A percentile compares a stretch with the other conserved stretches of the same genome.
Conservation (phyloP, 805 yeast genomes). For the Candida odintsovae region DNA sequence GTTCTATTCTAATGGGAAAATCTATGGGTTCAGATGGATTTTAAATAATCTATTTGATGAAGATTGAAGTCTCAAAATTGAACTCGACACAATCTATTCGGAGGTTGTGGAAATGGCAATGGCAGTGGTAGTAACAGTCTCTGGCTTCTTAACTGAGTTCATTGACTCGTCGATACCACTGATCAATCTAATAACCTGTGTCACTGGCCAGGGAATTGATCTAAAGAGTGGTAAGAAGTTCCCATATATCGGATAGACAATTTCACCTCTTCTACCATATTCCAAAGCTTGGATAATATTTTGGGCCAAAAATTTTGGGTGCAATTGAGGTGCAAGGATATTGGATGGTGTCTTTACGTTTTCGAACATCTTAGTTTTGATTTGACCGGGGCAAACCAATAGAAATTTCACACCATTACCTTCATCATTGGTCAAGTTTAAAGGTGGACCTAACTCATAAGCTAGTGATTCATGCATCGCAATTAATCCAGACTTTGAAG, state of each 20-base stretch:
- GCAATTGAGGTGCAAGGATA: slow-evolving; percentile 76
- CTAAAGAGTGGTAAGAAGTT: slow-evolving; percentile 67
- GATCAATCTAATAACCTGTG: slow-evolving; percentile 33
- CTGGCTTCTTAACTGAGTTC: slow-evolving; percentile 9
- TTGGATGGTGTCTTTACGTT: slow-evolving; percentile 70
- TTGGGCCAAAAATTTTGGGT: slow-evolving; percentile 59
- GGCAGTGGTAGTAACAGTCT: too few relatives aligned
- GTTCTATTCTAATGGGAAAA: slow-evolving; percentile 29
- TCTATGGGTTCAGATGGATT: slow-evolving; percentile 53
- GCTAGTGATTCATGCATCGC: slow-evolving; percentile 80
- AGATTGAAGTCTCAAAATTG: too few relatives aligned
- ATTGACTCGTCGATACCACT: slow-evolving; percentile 44
- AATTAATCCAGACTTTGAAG: slow-evolving; percentile 81
- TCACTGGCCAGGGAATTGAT: slow-evolving; percentile 63
- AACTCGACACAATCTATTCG: too few relatives aligned
- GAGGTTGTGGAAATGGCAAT: neutral
- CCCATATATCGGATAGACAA: slow-evolving; percentile 73
- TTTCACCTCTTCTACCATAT: slow-evolving; percentile 59
- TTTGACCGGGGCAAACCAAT: slow-evolving; percentile 83
- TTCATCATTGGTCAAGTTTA: slow-evolving; percentile 24
- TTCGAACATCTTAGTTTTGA: slow-evolving; percentile 68
- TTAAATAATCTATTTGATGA: slow-evolving; percentile 44
- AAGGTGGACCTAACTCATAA: slow-evolving; percentile 52
- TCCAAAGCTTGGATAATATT: slow-evolving; percentile 50
- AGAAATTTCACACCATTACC: slow-evolving; percentile 62